Conservation (phyloP, 768 basidiomycete species). For the Termitomyces bulborhizus region DNA sequence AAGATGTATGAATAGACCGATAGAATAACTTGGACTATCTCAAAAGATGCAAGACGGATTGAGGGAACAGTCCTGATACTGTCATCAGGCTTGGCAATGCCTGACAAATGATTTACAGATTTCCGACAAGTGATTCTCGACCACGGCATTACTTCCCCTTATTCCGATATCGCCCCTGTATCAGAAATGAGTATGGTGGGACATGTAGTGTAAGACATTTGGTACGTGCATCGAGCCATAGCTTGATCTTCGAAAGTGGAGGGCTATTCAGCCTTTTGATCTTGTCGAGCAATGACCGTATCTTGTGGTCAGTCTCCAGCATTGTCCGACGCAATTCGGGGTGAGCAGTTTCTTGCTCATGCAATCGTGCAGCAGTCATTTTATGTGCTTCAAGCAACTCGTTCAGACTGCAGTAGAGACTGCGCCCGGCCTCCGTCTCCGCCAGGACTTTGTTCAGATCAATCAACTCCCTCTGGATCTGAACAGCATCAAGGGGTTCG, state of each 20-base stretch:
- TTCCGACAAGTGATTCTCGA: no score
- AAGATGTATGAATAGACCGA: not conserved
- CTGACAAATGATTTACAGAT: no score
- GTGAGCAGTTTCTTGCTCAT: not conserved
- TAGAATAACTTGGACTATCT: not conserved
- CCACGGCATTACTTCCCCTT: not conserved
- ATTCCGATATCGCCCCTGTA: not conserved
- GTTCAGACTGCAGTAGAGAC: slow-evolving; percentile 3
- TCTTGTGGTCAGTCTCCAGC: slow-evolving; percentile 3
- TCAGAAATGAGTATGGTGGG: not conserved
- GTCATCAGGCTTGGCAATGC: no score
- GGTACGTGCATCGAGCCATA: slow-evolving; percentile 2
- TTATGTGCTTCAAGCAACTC: slow-evolving; percentile 5
- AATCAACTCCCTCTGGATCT: slow-evolving; percentile 8
- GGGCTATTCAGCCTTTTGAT: slow-evolving; percentile 3
- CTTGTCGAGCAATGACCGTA: slow-evolving; percentile 5
- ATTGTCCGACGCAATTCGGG: not conserved
- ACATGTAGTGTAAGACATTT: not conserved
- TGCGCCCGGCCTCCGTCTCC: slow-evolving; percentile 8
- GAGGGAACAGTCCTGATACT: not conserved
- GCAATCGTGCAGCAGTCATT: not conserved
- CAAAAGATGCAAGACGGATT: not conserved
- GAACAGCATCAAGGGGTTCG: slow-evolving; percentile 7
- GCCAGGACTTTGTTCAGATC: slow-evolving; percentile 6
- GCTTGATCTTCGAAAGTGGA: slow-evolving; percentile 4